Percentiles rank a stretch among this genome's conserved stretches.
phyloP scores from a whole-genome alignment of 164 flowering plant genomes.

The Vitis rupestris region DNA sequence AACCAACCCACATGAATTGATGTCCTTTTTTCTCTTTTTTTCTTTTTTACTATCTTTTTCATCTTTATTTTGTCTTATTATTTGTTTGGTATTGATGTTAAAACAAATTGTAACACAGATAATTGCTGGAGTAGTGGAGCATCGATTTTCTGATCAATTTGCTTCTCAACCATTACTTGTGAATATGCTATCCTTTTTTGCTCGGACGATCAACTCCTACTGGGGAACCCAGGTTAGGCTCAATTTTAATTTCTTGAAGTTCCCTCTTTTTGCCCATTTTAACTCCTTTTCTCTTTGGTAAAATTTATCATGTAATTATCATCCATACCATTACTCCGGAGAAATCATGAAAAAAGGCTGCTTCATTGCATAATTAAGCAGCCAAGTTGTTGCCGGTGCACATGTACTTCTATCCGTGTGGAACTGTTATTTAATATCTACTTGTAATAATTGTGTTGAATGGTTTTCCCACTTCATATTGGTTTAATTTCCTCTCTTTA shows the following conservation, averaged over 20 bases:
- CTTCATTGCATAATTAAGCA: too few relatives aligned
- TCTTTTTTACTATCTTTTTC: too few relatives aligned
- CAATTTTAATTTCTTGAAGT: background rate
- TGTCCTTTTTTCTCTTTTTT: too few relatives aligned
- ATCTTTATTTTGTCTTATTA: background rate
- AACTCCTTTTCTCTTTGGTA: too few relatives aligned
- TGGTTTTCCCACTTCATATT: background rate
- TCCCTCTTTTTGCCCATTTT: background rate
- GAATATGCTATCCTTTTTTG: constrained; percentile 72
- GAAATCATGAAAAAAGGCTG: too few relatives aligned
- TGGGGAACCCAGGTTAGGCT: constrained; percentile 88
- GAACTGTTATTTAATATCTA: too few relatives aligned
- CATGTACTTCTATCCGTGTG: too few relatives aligned
- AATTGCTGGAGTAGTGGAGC: constrained; percentile 91
- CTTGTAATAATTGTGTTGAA: background rate
- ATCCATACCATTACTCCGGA: too few relatives aligned
- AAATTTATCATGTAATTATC: too few relatives aligned
- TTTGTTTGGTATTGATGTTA: background rate
- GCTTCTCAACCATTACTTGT: constrained; percentile 69
- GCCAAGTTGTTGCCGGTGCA: too few relatives aligned
- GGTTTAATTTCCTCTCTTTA: background rate
- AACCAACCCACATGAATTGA: too few relatives aligned
- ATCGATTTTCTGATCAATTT: constrained; percentile 72
- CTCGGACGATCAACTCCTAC: constrained; percentile 75
- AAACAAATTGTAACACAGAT: constrained; percentile 47